Conservation (phyloP, 345 rosid genomes). For the Laguncularia racemosa region DNA sequence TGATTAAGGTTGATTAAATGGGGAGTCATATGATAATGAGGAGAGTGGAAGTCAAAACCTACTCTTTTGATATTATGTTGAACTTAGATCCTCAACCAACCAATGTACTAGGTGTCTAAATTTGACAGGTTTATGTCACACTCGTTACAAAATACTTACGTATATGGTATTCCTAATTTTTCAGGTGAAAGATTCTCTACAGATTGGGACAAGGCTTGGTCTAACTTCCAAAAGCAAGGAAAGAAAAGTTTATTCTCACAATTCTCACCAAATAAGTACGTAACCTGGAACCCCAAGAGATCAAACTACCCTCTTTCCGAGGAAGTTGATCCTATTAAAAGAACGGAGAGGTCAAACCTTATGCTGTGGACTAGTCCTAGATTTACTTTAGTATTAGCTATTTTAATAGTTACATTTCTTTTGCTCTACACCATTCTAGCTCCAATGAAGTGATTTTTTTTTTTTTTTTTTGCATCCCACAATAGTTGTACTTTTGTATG, state of each 20-base stretch:
- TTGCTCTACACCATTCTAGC: slow-evolving; percentile 76
- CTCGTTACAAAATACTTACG: too few species aligned
- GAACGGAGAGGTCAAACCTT: slow-evolving; percentile 81
- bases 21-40: too few species aligned
- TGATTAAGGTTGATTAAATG: too few species aligned
- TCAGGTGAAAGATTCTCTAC: slow-evolving; percentile 69
- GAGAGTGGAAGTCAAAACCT: too few species aligned
- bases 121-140: too few species aligned
- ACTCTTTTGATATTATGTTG: too few species aligned
- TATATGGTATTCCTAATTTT: neutral
- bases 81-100: too few species aligned
- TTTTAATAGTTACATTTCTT: slow-evolving; percentile 58
- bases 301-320: slow-evolving; percentile 80
- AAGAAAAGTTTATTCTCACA: slow-evolving; percentile 56
- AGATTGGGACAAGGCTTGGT: slow-evolving; percentile 97
- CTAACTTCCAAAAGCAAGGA: slow-evolving; percentile 71
- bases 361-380: slow-evolving; percentile 70
- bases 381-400: slow-evolving; percentile 68
- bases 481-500: neutral
- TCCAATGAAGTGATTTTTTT: slow-evolving; percentile 52
- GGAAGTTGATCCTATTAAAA: slow-evolving; percentile 90
- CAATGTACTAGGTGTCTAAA: too few species aligned
- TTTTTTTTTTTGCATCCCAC: too few species aligned
- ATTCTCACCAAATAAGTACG: slow-evolving; percentile 73
- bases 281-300: slow-evolving; percentile 78